A percentile compares a stretch with the other conserved stretches of the same genome.
Conservation (phyloP, 2,329 filamentous ascomycete species). For the Penicillium sp. region DNA sequence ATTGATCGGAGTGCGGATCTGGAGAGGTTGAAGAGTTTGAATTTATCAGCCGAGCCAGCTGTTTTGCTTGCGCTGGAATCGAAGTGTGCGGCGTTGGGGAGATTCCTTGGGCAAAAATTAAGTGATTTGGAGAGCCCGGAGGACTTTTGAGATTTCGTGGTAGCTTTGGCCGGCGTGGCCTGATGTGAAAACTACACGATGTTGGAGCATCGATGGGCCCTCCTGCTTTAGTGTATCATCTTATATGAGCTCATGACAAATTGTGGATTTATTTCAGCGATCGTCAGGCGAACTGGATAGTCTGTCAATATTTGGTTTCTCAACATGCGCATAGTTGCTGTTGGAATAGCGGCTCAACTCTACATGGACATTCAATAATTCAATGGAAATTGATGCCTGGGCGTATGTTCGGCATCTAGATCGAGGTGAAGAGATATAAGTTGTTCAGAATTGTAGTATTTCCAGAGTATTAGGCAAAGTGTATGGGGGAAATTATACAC, state of each 20-base stretch:
- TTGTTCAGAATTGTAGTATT: neutral
- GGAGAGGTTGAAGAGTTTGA: constrained; percentile 38
- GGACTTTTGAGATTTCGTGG: constrained; percentile 32
- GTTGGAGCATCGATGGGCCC: too few species aligned
- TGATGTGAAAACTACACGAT: neutral
- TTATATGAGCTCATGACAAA: constrained; percentile 9
- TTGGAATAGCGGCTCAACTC: neutral
- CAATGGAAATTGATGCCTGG: too few species aligned
- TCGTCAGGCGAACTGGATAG: neutral
- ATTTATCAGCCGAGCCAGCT: constrained; percentile 38
- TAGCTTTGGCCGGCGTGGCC: neutral
- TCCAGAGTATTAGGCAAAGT: constrained; percentile 7
- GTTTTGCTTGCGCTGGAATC: constrained; percentile 43
- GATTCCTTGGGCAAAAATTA: constrained; percentile 41
- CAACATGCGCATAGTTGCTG: neutral
- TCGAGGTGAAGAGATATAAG: neutral
- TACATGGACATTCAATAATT: neutral
- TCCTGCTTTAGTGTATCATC: neutral
- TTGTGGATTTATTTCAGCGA: neutral
- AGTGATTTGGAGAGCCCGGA: constrained; percentile 43
- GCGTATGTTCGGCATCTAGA: neutral
- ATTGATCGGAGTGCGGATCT: constrained; percentile 42
- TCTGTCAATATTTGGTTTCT: neutral
- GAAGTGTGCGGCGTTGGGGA: constrained; percentile 42
- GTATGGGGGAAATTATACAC: constrained; percentile 1